phyloP scores from a whole-genome alignment of 495 filamentous ascomycete genomes.

The Immersiella caudata region DNA sequence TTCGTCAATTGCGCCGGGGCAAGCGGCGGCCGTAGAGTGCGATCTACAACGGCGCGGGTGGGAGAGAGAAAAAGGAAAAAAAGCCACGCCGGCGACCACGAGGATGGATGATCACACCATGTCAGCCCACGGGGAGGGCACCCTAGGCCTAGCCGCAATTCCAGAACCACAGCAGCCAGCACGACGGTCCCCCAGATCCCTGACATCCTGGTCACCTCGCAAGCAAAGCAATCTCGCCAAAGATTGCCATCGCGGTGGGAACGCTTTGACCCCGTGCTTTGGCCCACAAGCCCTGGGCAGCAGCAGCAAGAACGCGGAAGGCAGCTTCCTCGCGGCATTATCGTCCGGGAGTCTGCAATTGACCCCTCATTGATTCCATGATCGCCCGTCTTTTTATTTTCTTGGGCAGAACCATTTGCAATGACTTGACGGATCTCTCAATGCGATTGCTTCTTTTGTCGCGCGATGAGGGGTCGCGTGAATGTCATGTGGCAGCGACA shows the following conservation, averaged over 20 bases:
- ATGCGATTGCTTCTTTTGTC: neutral
- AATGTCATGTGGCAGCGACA: neutral
- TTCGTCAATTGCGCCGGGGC: constrained; percentile 5
- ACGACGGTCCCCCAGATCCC: neutral
- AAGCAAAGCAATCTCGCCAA: constrained; percentile 25
- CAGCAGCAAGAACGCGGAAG: neutral
- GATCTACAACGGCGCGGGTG: neutral
- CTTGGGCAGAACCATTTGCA: neutral
- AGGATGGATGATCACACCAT: neutral
- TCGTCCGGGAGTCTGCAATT: neutral
- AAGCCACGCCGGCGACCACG: neutral
- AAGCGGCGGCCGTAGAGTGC: neutral
- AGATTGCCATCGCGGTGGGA: constrained; percentile 26
- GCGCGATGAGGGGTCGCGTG: neutral
- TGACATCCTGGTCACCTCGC: constrained; percentile 3
- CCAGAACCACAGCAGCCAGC: neutral
- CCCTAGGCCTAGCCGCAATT: neutral
- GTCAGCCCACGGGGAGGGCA: neutral
- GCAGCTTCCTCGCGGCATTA: no score
- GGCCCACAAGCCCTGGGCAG: constrained; percentile 11
- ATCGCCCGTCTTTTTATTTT: neutral
- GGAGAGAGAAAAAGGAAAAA: neutral
- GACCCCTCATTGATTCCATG: neutral
- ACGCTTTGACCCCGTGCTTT: constrained; percentile 31
- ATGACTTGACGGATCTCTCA: neutral